Evolutionary conservation across 2,329 filamentous ascomycete genomes (phyloP), one percentile per base, ranked within the genome.

Genomic region (Cercospora citrullina): DNA sequence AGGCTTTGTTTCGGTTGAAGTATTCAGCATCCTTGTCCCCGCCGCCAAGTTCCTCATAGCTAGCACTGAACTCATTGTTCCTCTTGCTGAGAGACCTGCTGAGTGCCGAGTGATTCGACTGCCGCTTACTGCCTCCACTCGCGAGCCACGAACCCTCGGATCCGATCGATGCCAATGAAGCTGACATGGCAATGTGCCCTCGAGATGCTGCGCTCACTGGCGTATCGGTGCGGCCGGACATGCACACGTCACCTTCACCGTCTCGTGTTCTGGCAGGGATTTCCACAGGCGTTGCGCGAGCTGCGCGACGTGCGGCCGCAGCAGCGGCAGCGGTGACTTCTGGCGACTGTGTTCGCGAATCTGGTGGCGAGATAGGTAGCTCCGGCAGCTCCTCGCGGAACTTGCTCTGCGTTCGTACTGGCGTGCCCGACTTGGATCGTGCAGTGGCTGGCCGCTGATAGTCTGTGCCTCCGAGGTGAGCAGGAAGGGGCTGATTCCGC

Each of bases 321-420:
- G 80, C 79, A 62, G 79, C 80, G 4, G 72, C 74, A 4, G 77
- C 71, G 14, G 88, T 86, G 10, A 84, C 86, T 73, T 93, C 91
- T 0, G 92, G 92, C 0, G 93, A 94, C 70, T 93, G 90, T 28
- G 94, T 82, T 28, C 91, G 86, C 0, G 93, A 96, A 70, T 92
- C 90, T 8, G 93, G 92, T 9, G 93, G 92, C n/a, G 93, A 95
- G 12, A 94, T 80, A 1, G 92, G 91, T 62, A 93, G 86, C 76
- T 97, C 94, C 4, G 93, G 94, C 12, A 97, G 85, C 75, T 97
- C 93, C 81, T 98, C 94, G 60, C 91, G 87, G 81, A 98, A 98
- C 65, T 92, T 94, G 42, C 94, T 97, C 79, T 92, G 90, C 4
- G 93, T 95, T 65, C 94, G 88, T 75, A 91, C 90, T 5, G 93